Conservation (phyloP, 805 yeast species). For the Lipomyces spencermartinsiae region DNA sequence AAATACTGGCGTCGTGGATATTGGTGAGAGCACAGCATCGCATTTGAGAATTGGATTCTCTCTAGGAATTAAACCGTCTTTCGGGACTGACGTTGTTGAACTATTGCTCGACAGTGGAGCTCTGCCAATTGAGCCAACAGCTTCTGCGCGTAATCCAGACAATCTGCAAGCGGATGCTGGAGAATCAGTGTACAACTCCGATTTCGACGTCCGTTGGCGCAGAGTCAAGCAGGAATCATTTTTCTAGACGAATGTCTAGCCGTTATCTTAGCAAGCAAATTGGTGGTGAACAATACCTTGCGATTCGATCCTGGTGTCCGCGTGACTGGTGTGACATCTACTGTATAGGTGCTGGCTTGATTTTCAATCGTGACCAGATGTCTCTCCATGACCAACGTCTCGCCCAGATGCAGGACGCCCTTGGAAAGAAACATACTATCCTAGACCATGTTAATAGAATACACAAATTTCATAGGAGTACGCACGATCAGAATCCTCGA, state of each 20-base stretch:
- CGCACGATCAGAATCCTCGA: slow-evolving; percentile 39
- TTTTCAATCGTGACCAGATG: slow-evolving; percentile 43
- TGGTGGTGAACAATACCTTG: neutral
- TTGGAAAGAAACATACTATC: slow-evolving; percentile 30
- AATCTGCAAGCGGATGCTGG: neutral
- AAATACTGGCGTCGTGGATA: neutral
- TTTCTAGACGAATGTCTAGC: neutral
- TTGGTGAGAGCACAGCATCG: neutral
- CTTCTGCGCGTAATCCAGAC: neutral
- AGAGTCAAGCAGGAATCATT: neutral
- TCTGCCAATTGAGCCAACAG: neutral
- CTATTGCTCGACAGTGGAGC: neutral
- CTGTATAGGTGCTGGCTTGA: slow-evolving; percentile 10
- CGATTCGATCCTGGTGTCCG: neutral
- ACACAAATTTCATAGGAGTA: neutral
- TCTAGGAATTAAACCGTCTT: neutral
- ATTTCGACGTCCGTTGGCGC: neutral
- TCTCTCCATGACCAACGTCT: slow-evolving; percentile 40
- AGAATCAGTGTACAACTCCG: neutral
- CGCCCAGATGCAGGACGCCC: slow-evolving; percentile 33
- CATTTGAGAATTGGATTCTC: neutral
- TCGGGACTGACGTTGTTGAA: neutral
- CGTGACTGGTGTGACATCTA: slow-evolving; percentile 21
- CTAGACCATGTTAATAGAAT: slow-evolving; percentile 5
- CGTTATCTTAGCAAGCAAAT: neutral